Evolutionary conservation across 345 rosid genomes (phyloP).

Genomic region (Turnera subulata): DNA sequence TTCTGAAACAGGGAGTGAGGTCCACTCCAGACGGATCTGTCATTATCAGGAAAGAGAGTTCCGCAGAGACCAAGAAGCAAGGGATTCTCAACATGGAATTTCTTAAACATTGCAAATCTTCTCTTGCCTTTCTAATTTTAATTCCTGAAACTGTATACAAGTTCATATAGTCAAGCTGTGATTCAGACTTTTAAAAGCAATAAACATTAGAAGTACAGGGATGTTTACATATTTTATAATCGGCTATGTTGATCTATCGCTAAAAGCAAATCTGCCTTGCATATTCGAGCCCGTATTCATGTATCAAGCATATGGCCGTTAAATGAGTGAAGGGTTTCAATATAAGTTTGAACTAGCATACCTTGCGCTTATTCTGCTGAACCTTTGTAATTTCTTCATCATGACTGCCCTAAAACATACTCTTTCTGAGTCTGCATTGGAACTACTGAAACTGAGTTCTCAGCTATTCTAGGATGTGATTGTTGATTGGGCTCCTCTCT

Average conservation of each 20-base stretch:
- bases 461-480: conserved; percentile 33
- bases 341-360: conserved; percentile 8
- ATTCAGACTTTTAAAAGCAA: neutral
- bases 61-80: conserved; percentile 54
- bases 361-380: conserved; percentile 54
- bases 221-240: neutral
- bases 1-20: conserved; percentile 59
- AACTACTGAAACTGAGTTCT: conserved; percentile 28
- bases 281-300: no score
- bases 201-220: neutral
- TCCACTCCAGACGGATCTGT: conserved; percentile 68
- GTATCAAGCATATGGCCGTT: no score
- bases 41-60: conserved; percentile 54
- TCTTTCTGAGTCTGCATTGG: conserved; percentile 33
- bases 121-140: conserved; percentile 40
- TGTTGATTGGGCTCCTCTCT: conserved; percentile 42
- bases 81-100: conserved; percentile 50
- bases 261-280: no score
- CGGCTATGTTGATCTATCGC: no score
- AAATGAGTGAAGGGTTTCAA: no score
- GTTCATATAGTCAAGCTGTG: no score
- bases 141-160: conserved; percentile 37
- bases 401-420: conserved; percentile 22
- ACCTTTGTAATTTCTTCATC: conserved; percentile 42
- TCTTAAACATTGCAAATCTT: conserved; percentile 48